A percentile compares a stretch with the other conserved stretches of the same genome.
Evolutionary conservation across 2,329 filamentous ascomycete species (phyloP).

Genomic region (Macrophomina phaseolina): DNA sequence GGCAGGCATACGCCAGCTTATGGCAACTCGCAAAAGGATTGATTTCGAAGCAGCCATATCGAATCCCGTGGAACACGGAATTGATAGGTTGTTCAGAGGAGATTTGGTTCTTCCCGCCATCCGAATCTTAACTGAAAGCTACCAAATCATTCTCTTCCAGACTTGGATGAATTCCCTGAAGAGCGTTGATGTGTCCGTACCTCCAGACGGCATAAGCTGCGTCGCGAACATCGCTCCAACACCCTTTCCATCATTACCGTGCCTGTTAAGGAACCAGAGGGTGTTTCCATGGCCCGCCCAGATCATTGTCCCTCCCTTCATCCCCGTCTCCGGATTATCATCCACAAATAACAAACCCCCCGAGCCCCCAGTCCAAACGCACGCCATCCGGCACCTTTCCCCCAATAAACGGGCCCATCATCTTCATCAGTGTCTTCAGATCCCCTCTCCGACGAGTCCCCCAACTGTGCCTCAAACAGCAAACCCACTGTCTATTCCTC

Average conservation of each 20-base stretch:
- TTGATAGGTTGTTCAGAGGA: no score
- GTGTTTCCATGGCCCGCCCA: conserved; percentile 37
- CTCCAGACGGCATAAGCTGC: conserved; percentile 35
- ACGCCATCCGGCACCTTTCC: conserved; percentile 25
- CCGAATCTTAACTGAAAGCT: no score
- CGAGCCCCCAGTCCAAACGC: conserved; percentile 32
- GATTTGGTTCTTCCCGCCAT: no score
- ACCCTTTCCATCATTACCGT: conserved; percentile 18
- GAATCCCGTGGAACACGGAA: no score
- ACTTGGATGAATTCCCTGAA: conserved; percentile 34
- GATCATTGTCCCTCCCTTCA: conserved; percentile 33
- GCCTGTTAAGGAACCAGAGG: conserved; percentile 33
- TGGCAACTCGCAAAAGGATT: no score
- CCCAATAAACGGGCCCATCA: conserved; percentile 28
- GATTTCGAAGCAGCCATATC: no score
- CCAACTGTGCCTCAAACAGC: conserved; percentile 15
- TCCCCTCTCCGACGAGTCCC: background rate
- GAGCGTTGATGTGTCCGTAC: conserved; percentile 31
- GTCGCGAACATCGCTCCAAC: conserved; percentile 35
- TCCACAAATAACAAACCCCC: conserved; percentile 33
- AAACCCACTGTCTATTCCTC: conserved; percentile 6
- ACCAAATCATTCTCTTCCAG: conserved; percentile 29
- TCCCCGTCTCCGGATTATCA: conserved; percentile 32
- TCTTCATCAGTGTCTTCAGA: background rate
- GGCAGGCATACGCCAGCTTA: no score